phyloP scores from a whole-genome alignment of 345 rosid species.

The Cardiospermum halicacabum region DNA sequence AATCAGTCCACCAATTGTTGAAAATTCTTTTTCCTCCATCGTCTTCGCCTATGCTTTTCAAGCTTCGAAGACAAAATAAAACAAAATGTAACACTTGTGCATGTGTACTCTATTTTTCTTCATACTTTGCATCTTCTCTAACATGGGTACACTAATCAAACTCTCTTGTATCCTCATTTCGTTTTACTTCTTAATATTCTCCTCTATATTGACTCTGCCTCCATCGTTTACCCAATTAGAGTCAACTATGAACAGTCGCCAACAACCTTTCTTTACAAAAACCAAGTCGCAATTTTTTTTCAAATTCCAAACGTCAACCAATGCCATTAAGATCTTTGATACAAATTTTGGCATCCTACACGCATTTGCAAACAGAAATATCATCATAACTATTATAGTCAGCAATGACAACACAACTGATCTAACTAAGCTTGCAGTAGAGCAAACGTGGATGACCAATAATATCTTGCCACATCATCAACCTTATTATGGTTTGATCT shows the following conservation, averaged over 20 bases:
- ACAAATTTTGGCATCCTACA: constrained; percentile 63
- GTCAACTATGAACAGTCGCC: constrained; percentile 74
- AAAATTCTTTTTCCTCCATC: too few species aligned
- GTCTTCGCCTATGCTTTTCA: background rate
- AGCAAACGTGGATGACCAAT: constrained; percentile 51
- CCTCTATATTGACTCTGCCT: constrained; percentile 5
- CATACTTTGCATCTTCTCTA: background rate
- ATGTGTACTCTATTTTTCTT: background rate
- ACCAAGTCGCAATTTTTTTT: constrained; percentile 64
- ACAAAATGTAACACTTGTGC: background rate
- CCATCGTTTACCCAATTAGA: constrained; percentile 48
- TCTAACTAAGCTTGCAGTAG: constrained; percentile 49
- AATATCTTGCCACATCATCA: constrained; percentile 55
- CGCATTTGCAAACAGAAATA: constrained; percentile 63
- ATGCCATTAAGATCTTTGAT: constrained; percentile 74
- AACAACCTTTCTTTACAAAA: constrained; percentile 70
- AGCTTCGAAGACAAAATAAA: background rate
- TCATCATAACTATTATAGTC: constrained; percentile 60
- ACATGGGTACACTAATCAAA: background rate
- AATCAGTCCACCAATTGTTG: too few species aligned
- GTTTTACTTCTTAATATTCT: constrained; percentile 15
- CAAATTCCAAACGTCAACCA: constrained; percentile 56
- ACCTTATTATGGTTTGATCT: too few species aligned
- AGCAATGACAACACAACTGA: constrained; percentile 62
- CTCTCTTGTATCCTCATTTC: background rate